Conservation (phyloP, 2,329 filamentous ascomycete genomes). For the Stagonosporopsis rhizophila region DNA sequence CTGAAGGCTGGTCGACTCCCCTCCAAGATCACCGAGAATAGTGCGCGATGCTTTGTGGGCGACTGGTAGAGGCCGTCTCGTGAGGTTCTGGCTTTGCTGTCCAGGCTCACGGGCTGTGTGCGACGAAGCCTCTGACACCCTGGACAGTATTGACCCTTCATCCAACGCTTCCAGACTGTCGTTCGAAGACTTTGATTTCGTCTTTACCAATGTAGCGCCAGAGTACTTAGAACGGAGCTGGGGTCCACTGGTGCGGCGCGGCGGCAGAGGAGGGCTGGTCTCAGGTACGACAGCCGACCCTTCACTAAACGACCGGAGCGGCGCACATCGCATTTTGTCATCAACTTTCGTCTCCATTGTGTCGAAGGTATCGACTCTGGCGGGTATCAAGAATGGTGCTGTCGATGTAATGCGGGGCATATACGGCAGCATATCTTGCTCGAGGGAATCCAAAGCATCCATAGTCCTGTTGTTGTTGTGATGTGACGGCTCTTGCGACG, state of each 20-base stretch:
- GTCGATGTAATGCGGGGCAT: conserved; percentile 25
- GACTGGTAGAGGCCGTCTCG: conserved; percentile 13
- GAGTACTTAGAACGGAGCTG: conserved; percentile 4
- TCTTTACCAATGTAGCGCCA: conserved; percentile 1
- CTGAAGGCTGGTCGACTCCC: neutral
- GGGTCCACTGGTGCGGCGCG: conserved; percentile 28
- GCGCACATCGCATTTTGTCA: neutral
- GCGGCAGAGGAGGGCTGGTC: conserved; percentile 26
- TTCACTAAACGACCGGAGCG: conserved; percentile 21
- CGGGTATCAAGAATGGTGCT: conserved; percentile 1
- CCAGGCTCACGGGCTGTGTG: conserved; percentile 18
- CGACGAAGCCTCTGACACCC: conserved; percentile 27
- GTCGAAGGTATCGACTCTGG: conserved; percentile 4
- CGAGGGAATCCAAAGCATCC: conserved; percentile 22
- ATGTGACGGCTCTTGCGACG: neutral
- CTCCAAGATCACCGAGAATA: conserved; percentile 6
- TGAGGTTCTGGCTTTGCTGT: neutral
- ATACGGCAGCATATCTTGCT: conserved; percentile 25
- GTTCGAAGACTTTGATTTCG: conserved; percentile 17
- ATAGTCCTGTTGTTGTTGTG: neutral
- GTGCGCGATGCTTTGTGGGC: conserved; percentile 21
- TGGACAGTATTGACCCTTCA: conserved; percentile 19
- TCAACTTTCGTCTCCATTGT: conserved; percentile 6
- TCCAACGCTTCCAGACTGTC: conserved; percentile 16
- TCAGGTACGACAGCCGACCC: neutral